These are phyloP conservation scores for Zygoascus sp. DNA, from an alignment of 1,139 yeast genomes.

Conservation along the genomic window DNA sequence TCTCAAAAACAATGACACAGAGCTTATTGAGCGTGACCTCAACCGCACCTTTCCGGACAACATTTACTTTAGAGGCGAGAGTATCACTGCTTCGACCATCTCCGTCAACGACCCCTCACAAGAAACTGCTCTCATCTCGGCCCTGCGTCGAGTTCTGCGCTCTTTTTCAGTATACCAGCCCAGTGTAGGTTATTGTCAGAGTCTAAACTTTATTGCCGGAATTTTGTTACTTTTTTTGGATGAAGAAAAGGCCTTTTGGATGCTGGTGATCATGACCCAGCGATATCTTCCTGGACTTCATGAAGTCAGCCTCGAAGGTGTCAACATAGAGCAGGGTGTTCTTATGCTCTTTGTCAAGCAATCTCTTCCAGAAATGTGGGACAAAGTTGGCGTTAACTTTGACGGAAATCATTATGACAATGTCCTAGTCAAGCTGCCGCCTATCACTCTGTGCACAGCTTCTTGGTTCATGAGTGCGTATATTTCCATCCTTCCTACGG, in stretches of 20 bases:
- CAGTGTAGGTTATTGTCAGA: slow-evolving; percentile 91
- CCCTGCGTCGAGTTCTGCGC: slow-evolving; percentile 72
- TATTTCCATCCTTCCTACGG: slow-evolving; percentile 83
- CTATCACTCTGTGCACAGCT: slow-evolving; percentile 87
- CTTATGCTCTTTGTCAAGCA: slow-evolving; percentile 81
- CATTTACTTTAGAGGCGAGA: slow-evolving; percentile 54
- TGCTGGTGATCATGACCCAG: slow-evolving; percentile 86
- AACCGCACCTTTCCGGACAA: slow-evolving; percentile 95
- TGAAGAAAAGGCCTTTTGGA: slow-evolving; percentile 92
- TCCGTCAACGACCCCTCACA: not conserved
- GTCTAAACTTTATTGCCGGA: slow-evolving; percentile 88
- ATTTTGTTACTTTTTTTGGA: slow-evolving; percentile 73
- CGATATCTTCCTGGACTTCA: slow-evolving; percentile 87
- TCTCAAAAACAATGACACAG: slow-evolving; percentile 65
- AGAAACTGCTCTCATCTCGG: slow-evolving; percentile 62
- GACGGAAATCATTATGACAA: slow-evolving; percentile 49
- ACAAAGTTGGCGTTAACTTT: slow-evolving; percentile 40
- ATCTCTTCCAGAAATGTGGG: slow-evolving; percentile 80
- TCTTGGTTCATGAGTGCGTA: slow-evolving; percentile 97
- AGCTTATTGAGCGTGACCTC: slow-evolving; percentile 87
- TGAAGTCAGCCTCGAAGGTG: slow-evolving; percentile 86
- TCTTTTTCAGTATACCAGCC: slow-evolving; percentile 88
- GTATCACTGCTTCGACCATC: slow-evolving; percentile 7
- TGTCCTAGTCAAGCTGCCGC: slow-evolving; percentile 73
- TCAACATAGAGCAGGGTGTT: slow-evolving; percentile 92